Evolutionary conservation across 768 basidiomycete species (phyloP), one percentile per base, ranked within the genome.

Genomic region (Boletus patriciae): DNA sequence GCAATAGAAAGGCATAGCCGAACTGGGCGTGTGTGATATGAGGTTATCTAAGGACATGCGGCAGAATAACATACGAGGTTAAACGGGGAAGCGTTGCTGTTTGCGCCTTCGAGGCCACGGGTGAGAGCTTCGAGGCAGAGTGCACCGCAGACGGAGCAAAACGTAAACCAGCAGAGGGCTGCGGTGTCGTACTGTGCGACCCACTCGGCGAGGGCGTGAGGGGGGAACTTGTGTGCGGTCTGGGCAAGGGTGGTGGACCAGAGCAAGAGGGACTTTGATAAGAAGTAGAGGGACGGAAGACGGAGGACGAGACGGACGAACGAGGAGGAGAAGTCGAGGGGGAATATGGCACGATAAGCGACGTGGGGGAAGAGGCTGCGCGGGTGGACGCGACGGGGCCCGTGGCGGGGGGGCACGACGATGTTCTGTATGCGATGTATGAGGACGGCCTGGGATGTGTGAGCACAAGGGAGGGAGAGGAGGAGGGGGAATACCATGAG

Each of bases 371-470:
- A 53, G 31, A 56, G 53, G 54, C n/a, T n/a, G n/a, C n/a, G n/a
- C n/a, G 58, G 70, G 71, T 38, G 46, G 38, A 18, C 66, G 69
- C 56, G 51, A 10, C 25, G 25, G n/a, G n/a, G n/a, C n/a, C 60
- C 60, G 21, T 71, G 70, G 3, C 81, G 81, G 36, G 86, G 81
- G 13, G 90, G 90, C 0, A 88, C 83, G 44, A 90, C 84, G 42
- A 89, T 82, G 67, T 91, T 85, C 62, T 90, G 90, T 55, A 92
- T 87, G 29, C 90, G 81, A 62, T 91, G 87, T 55, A 90, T 71
- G 29, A 91, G 65, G 46, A 92, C 71, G 13, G 83, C 86, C 88
- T 90, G 62, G 16, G 50, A 6, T 5, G 33, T 1, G 54, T 64
- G 27, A 55, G 57, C 10, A 23, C 18, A 18, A 29, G 12, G 46